Base-by-base conservation (phyloP, 2,329 filamentous ascomycete genomes). In the Aaosphaeria pasadenensis region DNA sequence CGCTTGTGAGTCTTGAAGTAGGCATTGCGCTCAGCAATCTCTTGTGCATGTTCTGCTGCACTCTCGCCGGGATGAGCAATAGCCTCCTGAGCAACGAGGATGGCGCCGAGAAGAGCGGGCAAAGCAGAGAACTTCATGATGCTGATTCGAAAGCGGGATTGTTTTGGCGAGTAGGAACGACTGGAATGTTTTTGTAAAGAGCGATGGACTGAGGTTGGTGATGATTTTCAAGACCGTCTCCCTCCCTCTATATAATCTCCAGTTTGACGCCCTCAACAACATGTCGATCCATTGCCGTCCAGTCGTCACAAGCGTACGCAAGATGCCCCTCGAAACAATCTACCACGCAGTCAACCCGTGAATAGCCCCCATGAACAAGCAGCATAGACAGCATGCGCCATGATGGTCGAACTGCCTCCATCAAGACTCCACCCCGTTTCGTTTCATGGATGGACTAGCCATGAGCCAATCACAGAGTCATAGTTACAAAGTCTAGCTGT, bases 31-130 rank as follows among this genome's bases (percentile, higher is more conserved):
- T 70, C 58, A 36, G 56, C 59, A 35, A 70, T 60, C 41, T 72
- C 70, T 13, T 59, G 62, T 44, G 54, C 56, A 32, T 66, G 49
- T 47, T 74, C 66, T 44, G 53, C 56, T n/a, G 50, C 35, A 39
- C 53, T 59, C 38, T 73, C 63, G 24, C 71, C 71, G 0, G 71
- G 71, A 38, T 74, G 72, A 28, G 72, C 69, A 46, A 56, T 30
- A n/a, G 56, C 50, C 32, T 57, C 54, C 42, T 60, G 57, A 38
- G 57, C 54, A n/a, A 66, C 56, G 33, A 71, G 49, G 42, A 57
- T 54, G 43, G 59, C 54, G 42, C 57, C 56, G 32, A 66, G 39
- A 29, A 66, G 48, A 32, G 58, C 49, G 7, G 64, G 55, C 30
- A 62, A 41, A 48, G 58, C 48, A 36, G 43, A 33, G 17, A 46